Base-by-base conservation (phyloP, 306 rosid species). In the Glycine soja region DNA sequence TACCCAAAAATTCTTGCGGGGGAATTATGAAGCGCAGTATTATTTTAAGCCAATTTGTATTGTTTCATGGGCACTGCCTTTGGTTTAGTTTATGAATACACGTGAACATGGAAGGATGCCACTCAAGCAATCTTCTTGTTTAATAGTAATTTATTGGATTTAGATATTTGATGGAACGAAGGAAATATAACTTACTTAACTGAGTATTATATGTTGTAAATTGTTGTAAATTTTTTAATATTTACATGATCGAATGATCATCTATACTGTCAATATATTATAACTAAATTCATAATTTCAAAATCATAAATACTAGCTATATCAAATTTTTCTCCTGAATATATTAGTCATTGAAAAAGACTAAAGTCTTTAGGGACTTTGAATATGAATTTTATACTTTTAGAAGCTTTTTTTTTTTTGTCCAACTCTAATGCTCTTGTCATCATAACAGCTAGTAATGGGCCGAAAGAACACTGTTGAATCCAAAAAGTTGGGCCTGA, bases 1-100 rank as follows among this genome's bases (percentile, higher is more conserved):
- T 76, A 85, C 79, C 87, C 7, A 88, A 88, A 88, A 82, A 82
- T 85, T 88, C 85, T 78, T 76, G 84, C 67, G 30, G 87, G 80
- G 84, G 85, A 78, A 82, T 82, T 85, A 67, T 67, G 76, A 67
- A 47, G 47, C 12, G 77, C 63, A 59, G 3, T 19, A 54, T 47
- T 86, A 74, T 84, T 81, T 63, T 85, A 76, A 56, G 68, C 52
- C 36, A 65, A 52, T 75, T 75, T 76, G 52, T 76, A 45, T 61
- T 10, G 64, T 62, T 75, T 84, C 6, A 47, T 40, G 30, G 30
- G 30, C 30, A 24, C 30, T 24, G 30, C 30, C 30, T 24, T 24
- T 24, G 2, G 2, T 24, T 24, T 24, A 24, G 30, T 24, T 24
- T 48, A 79, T 8, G 67, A 84, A 62, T 70, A 53, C 88, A 85